Conservation (phyloP, 2,329 filamentous ascomycete species). For the Spiromastix sp. region DNA sequence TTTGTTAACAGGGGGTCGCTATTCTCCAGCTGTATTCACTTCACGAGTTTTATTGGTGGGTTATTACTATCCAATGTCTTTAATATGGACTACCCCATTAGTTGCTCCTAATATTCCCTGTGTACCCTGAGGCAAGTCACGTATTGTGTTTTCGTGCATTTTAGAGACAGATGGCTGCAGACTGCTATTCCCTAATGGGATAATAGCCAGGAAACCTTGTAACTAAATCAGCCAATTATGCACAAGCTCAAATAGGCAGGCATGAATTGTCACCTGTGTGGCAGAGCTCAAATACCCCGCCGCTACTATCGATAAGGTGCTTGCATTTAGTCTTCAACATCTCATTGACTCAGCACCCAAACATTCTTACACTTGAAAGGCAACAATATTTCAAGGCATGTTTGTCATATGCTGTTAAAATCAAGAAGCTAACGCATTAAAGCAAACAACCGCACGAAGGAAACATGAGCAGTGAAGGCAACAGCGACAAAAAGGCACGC, state of each 20-base stretch:
- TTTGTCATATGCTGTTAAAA: background rate
- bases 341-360: too few species aligned
- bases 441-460: too few species aligned
- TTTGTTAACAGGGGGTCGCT: background rate
- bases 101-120: background rate
- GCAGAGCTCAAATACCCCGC: background rate
- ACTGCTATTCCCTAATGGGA: background rate
- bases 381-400: background rate
- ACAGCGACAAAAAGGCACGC: constrained; percentile 2
- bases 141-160: background rate
- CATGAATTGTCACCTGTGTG: too few species aligned
- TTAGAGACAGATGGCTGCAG: background rate
- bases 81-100: background rate
- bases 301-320: background rate
- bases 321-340: background rate
- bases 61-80: background rate
- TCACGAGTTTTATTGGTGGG: background rate
- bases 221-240: too few species aligned
- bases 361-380: background rate
- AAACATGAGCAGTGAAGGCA: background rate
- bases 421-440: background rate
- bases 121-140: background rate
- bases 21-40: too few species aligned
- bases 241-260: too few species aligned
- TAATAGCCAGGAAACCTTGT: too few species aligned